Evolutionary conservation across 352 stramenopile species (phyloP), one percentile per base, ranked within the genome.

Genomic region (Elongisporangium prolatum): DNA sequence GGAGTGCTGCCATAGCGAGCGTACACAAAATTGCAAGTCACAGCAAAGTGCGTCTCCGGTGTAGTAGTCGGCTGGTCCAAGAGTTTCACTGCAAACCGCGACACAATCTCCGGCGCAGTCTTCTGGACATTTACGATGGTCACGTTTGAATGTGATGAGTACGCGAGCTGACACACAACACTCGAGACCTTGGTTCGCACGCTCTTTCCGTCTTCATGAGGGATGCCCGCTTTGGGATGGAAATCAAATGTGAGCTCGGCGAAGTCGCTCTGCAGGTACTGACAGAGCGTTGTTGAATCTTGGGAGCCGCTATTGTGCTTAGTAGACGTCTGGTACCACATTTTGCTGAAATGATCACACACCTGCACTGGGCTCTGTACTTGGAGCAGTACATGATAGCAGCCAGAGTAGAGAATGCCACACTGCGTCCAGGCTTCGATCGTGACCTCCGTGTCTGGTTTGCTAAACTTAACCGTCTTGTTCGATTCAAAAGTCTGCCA

Each of bases 191-290:
- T 69, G 68, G 75, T 69, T 5, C 57, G 48, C 48, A 84, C 52
- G 10, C 69, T 62, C 14, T 74, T 65, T 18, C 63, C 66, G 21
- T 59, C 69, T 37, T 77, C 77, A 38, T 65, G 34, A 44, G 34
- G 51, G 11, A 88, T 59, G 11, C 75, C 77, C 6, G 61, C 63
- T 48, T 78, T 77, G 9, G 75, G 71, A 50, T 82, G 65, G 60
- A 77, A 89, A 50, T 86, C 67, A 40, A 89, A 89, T 52, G 77
- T 87, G 18, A 89, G 56, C 61, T 86, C 73, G 6, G 74, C 77
- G 59, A 89, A 89, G 56, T 89, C 75, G 21, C 76, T 89, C 24
- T 75, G 59, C 16, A 65, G 64, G 57, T 85, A 83, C 50, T 75
- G 71, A 57, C 79, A 89, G 37, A 88, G 72, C 8, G 60, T 50